These are phyloP conservation scores for Fragaria nilgerrensis DNA, from an alignment of 306 rosid genomes.

Conservation along the genomic window DNA sequence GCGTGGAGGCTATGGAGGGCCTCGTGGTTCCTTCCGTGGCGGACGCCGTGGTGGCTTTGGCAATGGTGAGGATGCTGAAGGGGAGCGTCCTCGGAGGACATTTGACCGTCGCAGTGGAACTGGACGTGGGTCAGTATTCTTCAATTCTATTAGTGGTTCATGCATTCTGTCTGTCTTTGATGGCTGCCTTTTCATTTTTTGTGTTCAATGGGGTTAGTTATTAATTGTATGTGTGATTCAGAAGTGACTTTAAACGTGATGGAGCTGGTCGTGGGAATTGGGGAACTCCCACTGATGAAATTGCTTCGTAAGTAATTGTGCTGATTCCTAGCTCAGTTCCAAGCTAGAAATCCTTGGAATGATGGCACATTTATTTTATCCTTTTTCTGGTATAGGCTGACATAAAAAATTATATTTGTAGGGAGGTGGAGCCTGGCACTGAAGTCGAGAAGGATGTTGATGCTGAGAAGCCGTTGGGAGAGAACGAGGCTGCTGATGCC, in stretches of 20 bases:
- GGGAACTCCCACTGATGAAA: conserved; percentile 52
- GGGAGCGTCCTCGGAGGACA: conserved; percentile 48
- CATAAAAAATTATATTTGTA: neutral
- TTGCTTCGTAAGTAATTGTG: conserved; percentile 44
- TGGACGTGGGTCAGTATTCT: conserved; percentile 56
- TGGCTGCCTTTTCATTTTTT: neutral
- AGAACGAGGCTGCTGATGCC: conserved; percentile 51
- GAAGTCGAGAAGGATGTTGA: conserved; percentile 65
- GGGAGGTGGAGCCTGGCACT: conserved; percentile 55
- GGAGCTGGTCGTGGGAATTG: conserved; percentile 67
- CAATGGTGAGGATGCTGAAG: conserved; percentile 52
- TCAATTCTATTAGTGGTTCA: neutral
- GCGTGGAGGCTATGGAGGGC: conserved; percentile 49
- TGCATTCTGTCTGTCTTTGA: neutral
- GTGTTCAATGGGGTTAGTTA: neutral
- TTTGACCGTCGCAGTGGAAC: conserved; percentile 66
- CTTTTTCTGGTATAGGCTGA: neutral
- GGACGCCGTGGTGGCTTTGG: conserved; percentile 51
- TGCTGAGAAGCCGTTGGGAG: conserved; percentile 61
- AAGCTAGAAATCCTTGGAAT: neutral
- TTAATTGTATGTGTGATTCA: conserved; percentile 9
- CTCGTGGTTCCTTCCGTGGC: conserved; percentile 55
- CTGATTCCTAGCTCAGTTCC: neutral
- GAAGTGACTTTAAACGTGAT: conserved; percentile 57
- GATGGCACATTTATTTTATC: neutral